Evolutionary conservation across 2,329 filamentous ascomycete genomes (phyloP).

Genomic region (Penicillium sp.): DNA sequence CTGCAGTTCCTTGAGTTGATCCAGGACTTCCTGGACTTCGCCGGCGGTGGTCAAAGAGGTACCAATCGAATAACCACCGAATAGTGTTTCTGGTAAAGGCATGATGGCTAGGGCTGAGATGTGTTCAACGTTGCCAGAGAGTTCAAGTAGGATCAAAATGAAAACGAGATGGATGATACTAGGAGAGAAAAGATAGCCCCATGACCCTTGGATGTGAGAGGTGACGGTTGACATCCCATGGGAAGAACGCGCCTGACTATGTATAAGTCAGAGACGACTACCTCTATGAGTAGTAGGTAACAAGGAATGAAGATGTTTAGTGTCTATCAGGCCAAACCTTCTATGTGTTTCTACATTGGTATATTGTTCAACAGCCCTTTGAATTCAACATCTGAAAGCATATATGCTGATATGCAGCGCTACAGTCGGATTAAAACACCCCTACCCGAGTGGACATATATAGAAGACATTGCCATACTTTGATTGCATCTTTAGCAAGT

Average conservation of each 20-base stretch:
- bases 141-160: background rate
- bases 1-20: too few relatives aligned
- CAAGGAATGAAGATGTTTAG: background rate
- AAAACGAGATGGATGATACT: background rate
- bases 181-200: background rate
- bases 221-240: background rate
- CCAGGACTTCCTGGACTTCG: too few relatives aligned
- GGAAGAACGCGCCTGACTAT: background rate
- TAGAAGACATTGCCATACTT: background rate
- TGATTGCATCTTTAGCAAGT: background rate
- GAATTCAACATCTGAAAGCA: background rate
- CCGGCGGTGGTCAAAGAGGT: too few relatives aligned
- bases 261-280: background rate
- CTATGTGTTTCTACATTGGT: background rate
- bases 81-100: conserved; percentile 2
- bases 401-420: background rate
- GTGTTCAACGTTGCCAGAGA: too few relatives aligned
- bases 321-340: background rate
- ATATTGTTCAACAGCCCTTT: background rate
- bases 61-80: background rate
- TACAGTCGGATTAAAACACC: background rate
- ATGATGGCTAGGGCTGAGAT: background rate
- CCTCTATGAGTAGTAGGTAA: background rate
- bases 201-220: background rate
- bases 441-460: background rate